A percentile compares a stretch with the other conserved stretches of the same genome.
Conservation (phyloP, 345 rosid genomes). For the Linum tenue region DNA sequence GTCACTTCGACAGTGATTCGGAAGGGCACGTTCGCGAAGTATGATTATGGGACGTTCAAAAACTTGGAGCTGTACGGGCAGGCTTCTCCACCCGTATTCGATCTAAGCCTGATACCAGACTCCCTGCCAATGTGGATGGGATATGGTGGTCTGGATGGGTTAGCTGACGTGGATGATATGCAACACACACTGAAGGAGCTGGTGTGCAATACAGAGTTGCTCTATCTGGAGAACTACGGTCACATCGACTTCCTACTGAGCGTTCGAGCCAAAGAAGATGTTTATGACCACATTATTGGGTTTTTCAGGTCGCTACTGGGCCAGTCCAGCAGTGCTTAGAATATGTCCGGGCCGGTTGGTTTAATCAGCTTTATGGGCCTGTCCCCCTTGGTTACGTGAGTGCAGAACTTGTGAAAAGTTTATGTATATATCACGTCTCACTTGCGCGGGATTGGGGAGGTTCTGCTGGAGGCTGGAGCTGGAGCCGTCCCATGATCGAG, state of each 20-base stretch:
- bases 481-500: too few species aligned
- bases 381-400: too few species aligned
- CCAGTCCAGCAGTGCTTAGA: conserved; percentile 33
- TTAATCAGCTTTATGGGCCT: too few species aligned
- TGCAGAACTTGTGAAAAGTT: too few species aligned
- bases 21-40: conserved; percentile 65
- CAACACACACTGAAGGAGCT: conserved; percentile 52
- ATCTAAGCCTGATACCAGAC: conserved; percentile 51
- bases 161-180: conserved; percentile 63
- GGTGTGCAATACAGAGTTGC: conserved; percentile 45
- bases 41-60: conserved; percentile 66
- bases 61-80: conserved; percentile 50
- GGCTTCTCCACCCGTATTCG: conserved; percentile 54
- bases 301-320: conserved; percentile 47
- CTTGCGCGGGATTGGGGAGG: neutral
- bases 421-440: neutral
- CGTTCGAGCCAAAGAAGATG: conserved; percentile 49
- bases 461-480: neutral
- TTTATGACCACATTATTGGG: conserved; percentile 42
- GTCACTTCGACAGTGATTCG: conserved; percentile 58
- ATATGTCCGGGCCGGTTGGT: too few species aligned
- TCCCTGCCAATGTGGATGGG: conserved; percentile 83
- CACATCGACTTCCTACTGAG: conserved; percentile 64
- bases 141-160: conserved; percentile 66
- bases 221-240: conserved; percentile 66